Evolutionary conservation across 768 basidiomycete species (phyloP), one percentile per base, ranked within the genome.

Genomic region (Lyophyllum semitale): DNA sequence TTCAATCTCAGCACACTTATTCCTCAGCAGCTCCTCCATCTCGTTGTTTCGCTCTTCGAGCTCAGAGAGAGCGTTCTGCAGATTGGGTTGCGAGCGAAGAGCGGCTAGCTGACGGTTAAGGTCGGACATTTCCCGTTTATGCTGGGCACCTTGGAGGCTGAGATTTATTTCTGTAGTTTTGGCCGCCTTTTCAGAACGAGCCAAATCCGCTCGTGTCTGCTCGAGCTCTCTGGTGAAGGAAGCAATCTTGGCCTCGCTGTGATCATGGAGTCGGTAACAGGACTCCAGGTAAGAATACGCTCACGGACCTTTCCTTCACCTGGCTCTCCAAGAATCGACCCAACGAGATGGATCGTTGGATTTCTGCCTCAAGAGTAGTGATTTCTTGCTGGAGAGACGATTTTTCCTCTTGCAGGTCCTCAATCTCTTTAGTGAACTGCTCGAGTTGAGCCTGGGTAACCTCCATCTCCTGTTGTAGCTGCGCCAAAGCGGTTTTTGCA

Each of bases 1-100:
- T 65, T 93, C 91, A 53, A 93, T 90, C 71, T 93, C 91, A 13
- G 77, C 68, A 56, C 86, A 89, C 68, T 91, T 93, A 40, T 70
- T 74, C 53, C 77, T 78, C 41, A 93, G 71, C 41, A 90, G 72
- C 42, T 84, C 83, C 60, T 93, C 91, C 85, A 91, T 87, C 66
- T 91, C 88, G 32, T 74, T 78, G 61, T 85, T 88, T 59, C 81
- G 83, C 64, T 89, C 87, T 64, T 86, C 80, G 33, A 92, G 74
- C 53, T 88, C 84, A 2, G 71, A 71, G 8, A 91, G 65, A 18
- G 76, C 78, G 6, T 77, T 73, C 53, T 82, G 80, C 25, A 89
- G 74, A 55, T 83, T 79, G 3, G 84, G 82, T 51, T 77, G 76
- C 5, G 81, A 75, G 56, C 76, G 77, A 8, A 88, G 71, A 33